These are phyloP conservation scores for Chytriomyces confervae DNA, from an alignment of 192 early-diverging fungal genomes.

Conservation along the genomic window DNA sequence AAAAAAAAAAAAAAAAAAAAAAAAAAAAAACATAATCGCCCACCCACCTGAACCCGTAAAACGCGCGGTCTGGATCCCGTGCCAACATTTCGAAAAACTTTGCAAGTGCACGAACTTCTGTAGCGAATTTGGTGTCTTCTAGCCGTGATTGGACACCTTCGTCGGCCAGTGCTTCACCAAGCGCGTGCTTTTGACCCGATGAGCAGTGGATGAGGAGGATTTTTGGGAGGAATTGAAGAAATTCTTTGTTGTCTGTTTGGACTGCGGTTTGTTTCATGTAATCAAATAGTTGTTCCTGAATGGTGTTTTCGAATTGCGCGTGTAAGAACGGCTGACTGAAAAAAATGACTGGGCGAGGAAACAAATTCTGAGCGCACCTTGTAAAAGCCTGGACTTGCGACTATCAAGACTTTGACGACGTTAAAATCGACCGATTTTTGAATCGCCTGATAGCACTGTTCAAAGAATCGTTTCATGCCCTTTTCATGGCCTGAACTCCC, in stretches of 20 bases:
- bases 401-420: constrained; percentile 92
- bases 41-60: constrained; percentile 71
- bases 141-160: constrained; percentile 76
- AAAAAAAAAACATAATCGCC: neutral
- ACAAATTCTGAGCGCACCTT: constrained; percentile 58
- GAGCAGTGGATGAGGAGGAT: constrained; percentile 91
- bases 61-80: constrained; percentile 86
- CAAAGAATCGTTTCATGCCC: constrained; percentile 77
- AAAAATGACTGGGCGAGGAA: neutral
- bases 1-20: neutral
- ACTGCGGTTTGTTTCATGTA: constrained; percentile 87
- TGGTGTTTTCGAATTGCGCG: neutral
- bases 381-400: constrained; percentile 96
- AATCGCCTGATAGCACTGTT: constrained; percentile 88
- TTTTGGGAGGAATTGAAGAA: constrained; percentile 87
- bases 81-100: constrained; percentile 91
- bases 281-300: constrained; percentile 82
- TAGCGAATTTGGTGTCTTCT: constrained; percentile 90
- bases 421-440: constrained; percentile 79
- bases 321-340: too few relatives aligned
- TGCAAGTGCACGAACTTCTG: constrained; percentile 81
- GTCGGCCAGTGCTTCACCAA: constrained; percentile 92
- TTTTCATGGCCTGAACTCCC: constrained; percentile 88
- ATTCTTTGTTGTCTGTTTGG: constrained; percentile 74
- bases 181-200: constrained; percentile 94